A percentile compares a stretch with the other conserved stretches of the same genome.
phyloP scores from a whole-genome alignment of 345 rosid species.

The Stellera chamaejasme region DNA sequence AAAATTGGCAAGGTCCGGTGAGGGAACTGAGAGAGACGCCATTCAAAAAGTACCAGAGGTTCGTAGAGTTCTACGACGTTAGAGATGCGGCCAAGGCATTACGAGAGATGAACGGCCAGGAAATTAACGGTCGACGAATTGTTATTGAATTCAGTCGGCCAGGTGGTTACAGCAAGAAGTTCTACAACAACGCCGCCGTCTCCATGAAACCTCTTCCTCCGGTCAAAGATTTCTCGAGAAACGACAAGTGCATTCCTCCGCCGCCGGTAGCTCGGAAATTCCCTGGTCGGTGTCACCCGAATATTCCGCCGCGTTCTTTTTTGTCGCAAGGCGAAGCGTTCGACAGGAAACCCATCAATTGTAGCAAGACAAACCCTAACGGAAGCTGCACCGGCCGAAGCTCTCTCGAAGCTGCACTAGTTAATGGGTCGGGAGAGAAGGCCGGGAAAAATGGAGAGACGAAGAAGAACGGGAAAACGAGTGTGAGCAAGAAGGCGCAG shows the following conservation, averaged over 20 bases:
- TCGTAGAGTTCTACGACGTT: constrained; percentile 75
- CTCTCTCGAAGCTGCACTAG: constrained; percentile 16
- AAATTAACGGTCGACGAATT: constrained; percentile 45
- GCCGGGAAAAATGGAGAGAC: constrained; percentile 4
- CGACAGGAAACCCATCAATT: constrained; percentile 8
- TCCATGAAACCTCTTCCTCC: background rate
- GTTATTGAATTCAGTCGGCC: constrained; percentile 82
- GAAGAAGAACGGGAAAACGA: constrained; percentile 26
- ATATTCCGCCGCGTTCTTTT: constrained; percentile 11
- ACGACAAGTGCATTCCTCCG: constrained; percentile 16
- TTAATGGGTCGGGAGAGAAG: constrained; percentile 7
- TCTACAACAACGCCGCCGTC: constrained; percentile 21
- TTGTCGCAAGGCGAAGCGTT: constrained; percentile 11
- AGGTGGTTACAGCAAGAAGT: constrained; percentile 56
- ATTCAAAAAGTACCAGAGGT: constrained; percentile 68
- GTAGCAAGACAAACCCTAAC: constrained; percentile 22
- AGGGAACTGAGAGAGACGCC: constrained; percentile 93
- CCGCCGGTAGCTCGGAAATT: constrained; percentile 8
- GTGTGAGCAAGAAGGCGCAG: constrained; percentile 19
- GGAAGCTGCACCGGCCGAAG: background rate
- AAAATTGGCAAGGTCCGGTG: constrained; percentile 37
- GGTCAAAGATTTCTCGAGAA: constrained; percentile 4
- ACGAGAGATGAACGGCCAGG: constrained; percentile 58
- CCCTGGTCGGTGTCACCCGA: constrained; percentile 6
- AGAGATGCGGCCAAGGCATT: constrained; percentile 80